These are phyloP conservation scores for Syzygium aromaticum DNA, from an alignment of 345 rosid genomes.

Conservation along the genomic window DNA sequence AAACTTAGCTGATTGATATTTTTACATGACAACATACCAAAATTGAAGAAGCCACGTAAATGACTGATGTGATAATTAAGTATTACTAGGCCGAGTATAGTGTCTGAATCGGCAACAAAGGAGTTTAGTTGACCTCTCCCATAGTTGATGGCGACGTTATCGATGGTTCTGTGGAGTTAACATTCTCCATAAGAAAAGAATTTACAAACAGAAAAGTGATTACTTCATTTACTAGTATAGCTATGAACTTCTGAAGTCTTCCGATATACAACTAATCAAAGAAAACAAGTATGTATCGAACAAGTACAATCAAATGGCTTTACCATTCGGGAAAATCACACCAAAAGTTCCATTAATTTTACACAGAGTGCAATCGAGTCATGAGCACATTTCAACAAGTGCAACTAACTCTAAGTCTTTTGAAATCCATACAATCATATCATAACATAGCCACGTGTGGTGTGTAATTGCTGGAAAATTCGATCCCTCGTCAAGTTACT, in stretches of 20 bases:
- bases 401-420: background rate
- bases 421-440: background rate
- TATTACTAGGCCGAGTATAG: slow-evolving; percentile 26
- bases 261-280: background rate
- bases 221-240: background rate
- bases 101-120: slow-evolving; percentile 19
- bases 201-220: background rate
- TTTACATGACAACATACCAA: background rate
- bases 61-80: background rate
- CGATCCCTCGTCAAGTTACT: too few relatives aligned
- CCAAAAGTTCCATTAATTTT: background rate
- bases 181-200: background rate
- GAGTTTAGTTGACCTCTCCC: slow-evolving; percentile 30
- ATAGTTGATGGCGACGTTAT: slow-evolving; percentile 18
- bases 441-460: background rate
- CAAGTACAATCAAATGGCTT: background rate
- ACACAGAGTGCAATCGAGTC: background rate
- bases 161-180: slow-evolving; percentile 17
- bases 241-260: background rate
- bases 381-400: background rate
- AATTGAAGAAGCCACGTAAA: background rate
- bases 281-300: background rate
- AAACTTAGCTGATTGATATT: background rate
- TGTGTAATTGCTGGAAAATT: background rate
- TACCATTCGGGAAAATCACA: background rate